A percentile compares a stretch with the other conserved stretches of the same genome.
Conservation (phyloP, 139 green algal genomes). For the Choricystis sp. region DNA sequence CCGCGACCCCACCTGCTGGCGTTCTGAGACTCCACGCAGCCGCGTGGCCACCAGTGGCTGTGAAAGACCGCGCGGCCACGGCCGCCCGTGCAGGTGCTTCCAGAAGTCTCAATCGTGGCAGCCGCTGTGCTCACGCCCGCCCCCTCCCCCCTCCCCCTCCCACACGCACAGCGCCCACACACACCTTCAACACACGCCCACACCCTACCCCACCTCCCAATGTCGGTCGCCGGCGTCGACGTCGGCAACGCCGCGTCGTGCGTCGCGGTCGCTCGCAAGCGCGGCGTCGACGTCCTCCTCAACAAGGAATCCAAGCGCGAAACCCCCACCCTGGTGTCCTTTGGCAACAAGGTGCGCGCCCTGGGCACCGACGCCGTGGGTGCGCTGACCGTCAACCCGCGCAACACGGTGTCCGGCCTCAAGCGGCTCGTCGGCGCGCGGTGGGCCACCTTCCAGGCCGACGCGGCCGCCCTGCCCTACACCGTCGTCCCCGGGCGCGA, state of each 20-base stretch:
- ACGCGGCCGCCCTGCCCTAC: conserved; percentile 57
- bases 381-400: conserved; percentile 68
- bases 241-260: conserved; percentile 71
- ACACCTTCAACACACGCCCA: not conserved
- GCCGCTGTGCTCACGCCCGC: too few relatives aligned
- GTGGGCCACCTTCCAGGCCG: conserved; percentile 68
- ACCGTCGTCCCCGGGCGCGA: conserved; percentile 48
- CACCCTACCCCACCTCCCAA: conserved; percentile 15
- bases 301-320: conserved; percentile 93
- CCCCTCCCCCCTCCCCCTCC: not conserved
- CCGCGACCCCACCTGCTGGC: too few relatives aligned
- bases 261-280: conserved; percentile 74
- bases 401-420: conserved; percentile 81
- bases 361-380: conserved; percentile 64
- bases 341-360: conserved; percentile 67
- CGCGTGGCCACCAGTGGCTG: too few relatives aligned
- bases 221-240: conserved; percentile 84
- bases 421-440: conserved; percentile 88
- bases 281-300: conserved; percentile 79
- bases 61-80: too few relatives aligned
- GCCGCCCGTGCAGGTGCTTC: too few relatives aligned
- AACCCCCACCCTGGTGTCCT: conserved; percentile 77
- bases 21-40: too few relatives aligned
- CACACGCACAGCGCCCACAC: not conserved
- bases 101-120: too few relatives aligned